A percentile compares a stretch with the other conserved stretches of the same genome.
phyloP scores from a whole-genome alignment of 1,284 basidiomycete species.

The Cryptococcus sp. region DNA sequence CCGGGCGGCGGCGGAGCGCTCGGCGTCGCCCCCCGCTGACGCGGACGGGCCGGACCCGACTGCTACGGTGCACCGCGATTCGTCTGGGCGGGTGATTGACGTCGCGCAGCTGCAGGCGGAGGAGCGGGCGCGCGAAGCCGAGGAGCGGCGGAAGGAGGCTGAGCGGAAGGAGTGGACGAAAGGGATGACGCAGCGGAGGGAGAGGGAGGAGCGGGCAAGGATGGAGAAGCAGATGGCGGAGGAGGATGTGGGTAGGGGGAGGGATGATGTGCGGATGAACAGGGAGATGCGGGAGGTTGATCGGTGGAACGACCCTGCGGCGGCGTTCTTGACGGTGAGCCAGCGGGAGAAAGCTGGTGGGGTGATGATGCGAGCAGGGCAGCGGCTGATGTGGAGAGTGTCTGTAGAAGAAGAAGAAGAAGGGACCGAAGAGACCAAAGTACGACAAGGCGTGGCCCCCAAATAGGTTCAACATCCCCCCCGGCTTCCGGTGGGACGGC shows the following conservation, averaged over 20 bases:
- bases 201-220: constrained; percentile 61
- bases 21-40: constrained; percentile 51
- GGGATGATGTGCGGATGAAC: constrained; percentile 80
- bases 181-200: constrained; percentile 81
- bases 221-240: constrained; percentile 66
- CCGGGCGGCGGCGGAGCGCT: constrained; percentile 51
- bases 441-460: constrained; percentile 88
- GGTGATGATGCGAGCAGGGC: neutral
- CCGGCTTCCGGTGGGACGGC: constrained; percentile 96
- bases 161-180: constrained; percentile 96
- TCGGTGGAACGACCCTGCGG: constrained; percentile 92
- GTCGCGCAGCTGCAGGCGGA: constrained; percentile 77
- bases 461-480: constrained; percentile 90
- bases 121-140: constrained; percentile 69
- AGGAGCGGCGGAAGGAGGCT: constrained; percentile 75
- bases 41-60: constrained; percentile 63
- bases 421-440: constrained; percentile 73
- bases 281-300: constrained; percentile 72
- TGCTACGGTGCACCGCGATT: constrained; percentile 92
- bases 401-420: constrained; percentile 68
- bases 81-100: constrained; percentile 82
- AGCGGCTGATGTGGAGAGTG: constrained; percentile 34
- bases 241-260: constrained; percentile 64
- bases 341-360: too few species aligned
- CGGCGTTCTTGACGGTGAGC: constrained; percentile 82